phyloP scores from a whole-genome alignment of 2,329 filamentous ascomycete genomes.

The Leptodontidium sp. region DNA sequence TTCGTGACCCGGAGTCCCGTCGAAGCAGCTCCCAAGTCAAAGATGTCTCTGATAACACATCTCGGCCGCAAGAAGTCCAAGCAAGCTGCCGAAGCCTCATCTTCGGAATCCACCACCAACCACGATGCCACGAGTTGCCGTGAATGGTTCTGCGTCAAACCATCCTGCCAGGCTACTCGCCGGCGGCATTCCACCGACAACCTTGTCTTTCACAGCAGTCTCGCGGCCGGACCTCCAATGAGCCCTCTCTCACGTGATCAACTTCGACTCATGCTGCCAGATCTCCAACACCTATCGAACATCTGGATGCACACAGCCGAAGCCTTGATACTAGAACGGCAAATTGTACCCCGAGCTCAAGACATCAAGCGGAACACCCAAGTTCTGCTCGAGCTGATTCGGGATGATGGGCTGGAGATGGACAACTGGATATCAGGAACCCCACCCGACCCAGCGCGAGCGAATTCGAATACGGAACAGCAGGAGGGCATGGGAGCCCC shows the following conservation, averaged over 20 bases:
- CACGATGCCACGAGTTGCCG: slow-evolving; percentile 43
- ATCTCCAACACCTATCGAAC: slow-evolving; percentile 65
- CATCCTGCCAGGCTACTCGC: slow-evolving; percentile 41
- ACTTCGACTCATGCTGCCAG: slow-evolving; percentile 58
- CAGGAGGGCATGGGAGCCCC: slow-evolving; percentile 35
- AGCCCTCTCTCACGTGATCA: slow-evolving; percentile 59
- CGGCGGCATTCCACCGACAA: slow-evolving; percentile 46
- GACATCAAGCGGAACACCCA: slow-evolving; percentile 71
- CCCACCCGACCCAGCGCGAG: slow-evolving; percentile 23
- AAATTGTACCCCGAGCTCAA: slow-evolving; percentile 63
- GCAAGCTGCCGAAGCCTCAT: slow-evolving; percentile 25
- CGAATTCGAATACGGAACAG: slow-evolving; percentile 33
- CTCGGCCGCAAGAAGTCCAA: slow-evolving; percentile 66
- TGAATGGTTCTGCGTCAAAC: slow-evolving; percentile 48
- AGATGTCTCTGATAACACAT: slow-evolving; percentile 54
- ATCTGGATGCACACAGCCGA: slow-evolving; percentile 72
- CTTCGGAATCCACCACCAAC: slow-evolving; percentile 37
- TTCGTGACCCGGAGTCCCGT: slow-evolving; percentile 56
- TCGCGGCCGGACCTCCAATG: slow-evolving; percentile 71
- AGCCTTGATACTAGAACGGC: slow-evolving; percentile 65
- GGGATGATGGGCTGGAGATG: slow-evolving; percentile 65
- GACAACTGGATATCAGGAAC: slow-evolving; percentile 61
- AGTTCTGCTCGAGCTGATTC: slow-evolving; percentile 70
- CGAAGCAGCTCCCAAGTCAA: slow-evolving; percentile 56
- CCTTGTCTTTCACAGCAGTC: slow-evolving; percentile 65